phyloP scores from a whole-genome alignment of 768 basidiomycete species.

The Agaricus blazei region DNA sequence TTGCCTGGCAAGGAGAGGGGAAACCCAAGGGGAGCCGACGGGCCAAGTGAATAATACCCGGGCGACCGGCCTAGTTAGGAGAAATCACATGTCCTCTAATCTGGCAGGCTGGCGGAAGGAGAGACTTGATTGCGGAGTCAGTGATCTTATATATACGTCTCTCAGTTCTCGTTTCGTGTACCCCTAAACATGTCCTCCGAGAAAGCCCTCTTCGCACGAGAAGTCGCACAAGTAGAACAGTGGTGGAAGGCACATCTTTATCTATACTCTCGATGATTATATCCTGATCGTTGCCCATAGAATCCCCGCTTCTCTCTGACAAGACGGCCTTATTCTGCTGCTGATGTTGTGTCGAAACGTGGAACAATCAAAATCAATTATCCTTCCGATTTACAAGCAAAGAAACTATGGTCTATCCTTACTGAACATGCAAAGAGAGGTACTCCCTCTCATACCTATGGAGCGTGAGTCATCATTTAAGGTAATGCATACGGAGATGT shows the following conservation, averaged over 20 bases:
- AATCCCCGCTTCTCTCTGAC: conserved; percentile 81
- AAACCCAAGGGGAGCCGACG: conserved; percentile 26
- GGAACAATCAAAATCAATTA: conserved; percentile 84
- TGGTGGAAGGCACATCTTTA: conserved; percentile 80
- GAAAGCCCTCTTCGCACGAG: conserved; percentile 64
- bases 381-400: conserved; percentile 77
- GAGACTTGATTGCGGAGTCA: conserved; percentile 13
- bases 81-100: conserved; percentile 42
- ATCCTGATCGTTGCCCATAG: conserved; percentile 32
- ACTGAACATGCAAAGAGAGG: conserved; percentile 70
- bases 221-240: conserved; percentile 80
- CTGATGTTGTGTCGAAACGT: conserved; percentile 90
- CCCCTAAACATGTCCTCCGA: conserved; percentile 53
- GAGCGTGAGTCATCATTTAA: conserved; percentile 74
- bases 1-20: not conserved
- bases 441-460: conserved; percentile 93
- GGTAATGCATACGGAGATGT: not conserved
- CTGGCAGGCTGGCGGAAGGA: conserved; percentile 19
- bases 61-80: conserved; percentile 18
- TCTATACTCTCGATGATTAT: conserved; percentile 6
- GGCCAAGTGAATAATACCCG: conserved; percentile 20
- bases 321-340: conserved; percentile 90
- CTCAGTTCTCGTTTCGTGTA: conserved; percentile 13
- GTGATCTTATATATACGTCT: conserved; percentile 21
- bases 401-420: conserved; percentile 81